phyloP scores from a whole-genome alignment of 192 early-diverging fungal species.

The Gryganskiella cystojenkinii region DNA sequence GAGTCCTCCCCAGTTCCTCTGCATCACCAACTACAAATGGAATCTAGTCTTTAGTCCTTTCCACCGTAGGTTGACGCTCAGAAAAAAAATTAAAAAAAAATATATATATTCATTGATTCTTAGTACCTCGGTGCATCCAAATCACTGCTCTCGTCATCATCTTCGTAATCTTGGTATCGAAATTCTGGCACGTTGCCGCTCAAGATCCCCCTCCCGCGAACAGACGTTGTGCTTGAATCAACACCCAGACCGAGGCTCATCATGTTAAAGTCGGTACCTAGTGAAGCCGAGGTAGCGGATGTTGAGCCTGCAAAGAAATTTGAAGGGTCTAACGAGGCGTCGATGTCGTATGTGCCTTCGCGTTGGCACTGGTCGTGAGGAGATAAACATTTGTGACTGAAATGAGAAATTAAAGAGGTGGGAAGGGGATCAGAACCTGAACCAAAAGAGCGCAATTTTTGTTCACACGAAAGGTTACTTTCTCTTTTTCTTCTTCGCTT shows the following conservation, averaged over 20 bases:
- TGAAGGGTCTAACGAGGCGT: not conserved
- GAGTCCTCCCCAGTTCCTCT: no score
- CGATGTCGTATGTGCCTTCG: conserved; percentile 24
- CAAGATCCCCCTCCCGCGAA: conserved; percentile 26
- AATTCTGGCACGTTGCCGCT: conserved; percentile 46
- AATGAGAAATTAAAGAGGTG: not conserved
- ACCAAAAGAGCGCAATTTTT: not conserved
- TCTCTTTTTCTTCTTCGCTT: no score
- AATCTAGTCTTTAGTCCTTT: no score
- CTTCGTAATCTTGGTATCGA: conserved; percentile 41
- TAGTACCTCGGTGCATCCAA: conserved; percentile 3
- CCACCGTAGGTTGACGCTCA: no score
- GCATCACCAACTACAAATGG: no score
- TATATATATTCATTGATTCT: no score
- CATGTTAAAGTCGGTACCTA: conserved; percentile 20
- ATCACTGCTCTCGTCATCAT: conserved; percentile 17
- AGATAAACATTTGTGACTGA: conserved; percentile 34
- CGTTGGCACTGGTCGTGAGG: conserved; percentile 45
- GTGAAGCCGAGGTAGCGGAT: conserved; percentile 9
- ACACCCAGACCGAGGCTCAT: conserved; percentile 16
- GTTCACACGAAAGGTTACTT: no score
- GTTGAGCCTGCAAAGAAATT: not conserved
- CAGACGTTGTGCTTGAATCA: not conserved
- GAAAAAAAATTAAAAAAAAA: no score
- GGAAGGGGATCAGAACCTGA: not conserved